phyloP scores from a whole-genome alignment of 192 early-diverging fungal genomes.

The Funneliformis geosporum region DNA sequence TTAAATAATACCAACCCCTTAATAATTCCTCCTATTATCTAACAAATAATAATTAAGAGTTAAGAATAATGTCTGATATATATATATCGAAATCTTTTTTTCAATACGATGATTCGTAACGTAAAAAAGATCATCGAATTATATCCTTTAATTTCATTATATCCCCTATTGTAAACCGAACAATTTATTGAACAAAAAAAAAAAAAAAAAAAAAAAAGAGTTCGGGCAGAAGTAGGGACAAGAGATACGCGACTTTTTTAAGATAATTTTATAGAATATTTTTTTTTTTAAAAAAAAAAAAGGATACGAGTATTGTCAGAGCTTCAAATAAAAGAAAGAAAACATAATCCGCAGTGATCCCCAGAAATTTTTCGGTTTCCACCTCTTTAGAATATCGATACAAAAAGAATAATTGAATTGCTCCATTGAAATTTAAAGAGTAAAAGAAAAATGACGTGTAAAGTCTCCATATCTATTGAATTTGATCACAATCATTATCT shows the following conservation, averaged over 20 bases:
- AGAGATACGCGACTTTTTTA: no score
- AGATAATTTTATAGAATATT: no score
- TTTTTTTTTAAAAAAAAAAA: no score
- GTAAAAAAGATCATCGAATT: background rate
- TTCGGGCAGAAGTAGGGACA: no score
- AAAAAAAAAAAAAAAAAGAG: no score
- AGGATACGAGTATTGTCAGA: constrained; percentile 37
- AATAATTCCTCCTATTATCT: constrained; percentile 8
- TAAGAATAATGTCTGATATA: background rate
- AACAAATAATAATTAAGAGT: background rate
- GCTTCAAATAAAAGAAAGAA: constrained; percentile 66
- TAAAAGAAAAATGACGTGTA: constrained; percentile 68
- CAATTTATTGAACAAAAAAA: no score
- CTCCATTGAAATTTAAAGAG: constrained; percentile 53
- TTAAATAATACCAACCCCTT: constrained; percentile 37
- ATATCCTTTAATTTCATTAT: background rate
- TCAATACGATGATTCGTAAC: no score
- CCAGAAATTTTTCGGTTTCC: constrained; percentile 64
- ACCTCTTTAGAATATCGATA: constrained; percentile 71
- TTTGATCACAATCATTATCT: background rate
- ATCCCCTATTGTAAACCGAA: background rate
- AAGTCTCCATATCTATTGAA: constrained; percentile 72
- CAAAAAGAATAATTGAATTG: constrained; percentile 75
- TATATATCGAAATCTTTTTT: no score
- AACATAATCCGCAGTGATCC: constrained; percentile 76